Percentiles rank a stretch among this genome's conserved stretches.
phyloP scores from a whole-genome alignment of 495 filamentous ascomycete genomes.

The Trichocladium antarcticum region DNA sequence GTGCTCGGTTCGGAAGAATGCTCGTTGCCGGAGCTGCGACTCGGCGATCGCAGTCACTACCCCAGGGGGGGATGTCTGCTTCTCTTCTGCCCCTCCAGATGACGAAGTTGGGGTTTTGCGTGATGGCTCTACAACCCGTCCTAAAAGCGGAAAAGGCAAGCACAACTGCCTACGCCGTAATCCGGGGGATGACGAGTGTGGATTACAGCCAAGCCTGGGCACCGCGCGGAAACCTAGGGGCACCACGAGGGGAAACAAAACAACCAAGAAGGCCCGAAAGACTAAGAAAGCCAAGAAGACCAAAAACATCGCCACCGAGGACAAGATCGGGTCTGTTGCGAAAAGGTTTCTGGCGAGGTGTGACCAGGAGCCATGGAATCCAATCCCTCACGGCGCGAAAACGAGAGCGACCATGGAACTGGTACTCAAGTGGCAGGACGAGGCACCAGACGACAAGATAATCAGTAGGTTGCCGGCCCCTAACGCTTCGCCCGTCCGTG shows the following conservation, averaged over 20 bases:
- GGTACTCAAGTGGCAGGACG: conserved; percentile 22
- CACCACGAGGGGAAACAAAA: not conserved
- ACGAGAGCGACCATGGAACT: conserved; percentile 21
- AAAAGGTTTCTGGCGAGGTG: conserved; percentile 1
- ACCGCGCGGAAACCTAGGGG: not conserved
- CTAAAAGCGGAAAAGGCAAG: not conserved
- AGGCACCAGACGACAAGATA: conserved; percentile 33
- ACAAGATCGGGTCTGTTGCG: conserved; percentile 3
- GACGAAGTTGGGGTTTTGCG: not conserved
- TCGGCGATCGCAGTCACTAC: not conserved
- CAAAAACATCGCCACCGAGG: not conserved
- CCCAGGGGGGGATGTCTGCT: not conserved
- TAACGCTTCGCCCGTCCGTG: too few species aligned
- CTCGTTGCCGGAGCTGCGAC: not conserved
- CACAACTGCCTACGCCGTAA: not conserved
- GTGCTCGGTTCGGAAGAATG: conserved; percentile 8
- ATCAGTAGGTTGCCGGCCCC: conserved; percentile 13
- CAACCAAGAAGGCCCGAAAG: not conserved
- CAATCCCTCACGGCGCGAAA: conserved; percentile 23
- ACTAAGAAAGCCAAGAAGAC: not conserved
- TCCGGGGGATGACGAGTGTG: conserved; percentile 5
- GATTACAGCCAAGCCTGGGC: not conserved
- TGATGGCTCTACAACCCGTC: not conserved
- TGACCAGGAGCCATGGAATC: conserved; percentile 5
- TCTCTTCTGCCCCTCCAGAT: not conserved